Evolutionary conservation across 108 stramenopile species (phyloP).

Genomic region (Cyclotella kingstonii): DNA sequence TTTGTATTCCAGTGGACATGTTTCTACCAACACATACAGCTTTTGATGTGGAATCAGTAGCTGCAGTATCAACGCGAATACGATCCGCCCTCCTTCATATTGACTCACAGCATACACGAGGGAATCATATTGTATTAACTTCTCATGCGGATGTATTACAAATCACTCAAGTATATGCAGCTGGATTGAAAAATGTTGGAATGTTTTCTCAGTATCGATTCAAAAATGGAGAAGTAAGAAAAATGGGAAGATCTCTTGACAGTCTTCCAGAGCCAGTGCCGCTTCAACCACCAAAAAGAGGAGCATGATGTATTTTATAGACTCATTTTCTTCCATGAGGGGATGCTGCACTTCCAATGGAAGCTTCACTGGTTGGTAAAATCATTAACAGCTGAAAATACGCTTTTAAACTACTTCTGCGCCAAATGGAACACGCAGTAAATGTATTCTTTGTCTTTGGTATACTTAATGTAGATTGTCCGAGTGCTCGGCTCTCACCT

Average conservation of each 20-base stretch:
- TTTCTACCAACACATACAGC: slow-evolving; percentile 69
- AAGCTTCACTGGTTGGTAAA: too few relatives aligned
- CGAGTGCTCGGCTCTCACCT: too few relatives aligned
- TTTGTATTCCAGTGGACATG: slow-evolving; percentile 42
- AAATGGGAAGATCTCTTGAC: slow-evolving; percentile 48
- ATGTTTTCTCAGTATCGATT: slow-evolving; percentile 75
- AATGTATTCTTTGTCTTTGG: too few relatives aligned
- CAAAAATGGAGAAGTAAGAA: slow-evolving; percentile 80
- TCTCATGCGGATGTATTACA: slow-evolving; percentile 86
- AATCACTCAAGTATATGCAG: slow-evolving; percentile 79
- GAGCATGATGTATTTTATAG: too few relatives aligned
- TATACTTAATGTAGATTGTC: too few relatives aligned
- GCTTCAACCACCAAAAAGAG: slow-evolving; percentile 33
- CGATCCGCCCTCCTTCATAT: slow-evolving; percentile 52
- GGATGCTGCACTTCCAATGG: too few relatives aligned
- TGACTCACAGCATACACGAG: slow-evolving; percentile 38
- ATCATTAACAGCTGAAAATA: too few relatives aligned
- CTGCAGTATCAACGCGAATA: slow-evolving; percentile 74
- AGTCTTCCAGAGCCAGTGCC: slow-evolving; percentile 49
- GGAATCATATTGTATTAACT: slow-evolving; percentile 62
- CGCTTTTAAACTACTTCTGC: too few relatives aligned
- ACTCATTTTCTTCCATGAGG: too few relatives aligned
- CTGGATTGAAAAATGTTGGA: slow-evolving; percentile 70
- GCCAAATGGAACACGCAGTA: too few relatives aligned
- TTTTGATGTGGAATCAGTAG: slow-evolving; percentile 81